These are phyloP conservation scores for Lophiostoma macrostomum DNA, from an alignment of 495 filamentous ascomycete genomes.

Conservation along the genomic window DNA sequence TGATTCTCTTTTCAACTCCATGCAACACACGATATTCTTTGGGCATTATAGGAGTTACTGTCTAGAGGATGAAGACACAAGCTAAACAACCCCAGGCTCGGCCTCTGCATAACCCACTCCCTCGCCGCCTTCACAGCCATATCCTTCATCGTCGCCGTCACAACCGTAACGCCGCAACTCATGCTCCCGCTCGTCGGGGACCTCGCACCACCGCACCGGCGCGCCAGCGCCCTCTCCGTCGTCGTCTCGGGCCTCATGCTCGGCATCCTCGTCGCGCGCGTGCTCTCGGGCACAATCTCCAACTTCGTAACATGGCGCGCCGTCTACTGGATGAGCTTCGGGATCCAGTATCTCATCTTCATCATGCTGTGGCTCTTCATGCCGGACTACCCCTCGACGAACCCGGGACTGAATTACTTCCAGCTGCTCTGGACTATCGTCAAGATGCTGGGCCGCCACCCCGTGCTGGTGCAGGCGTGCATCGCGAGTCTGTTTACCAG, in stretches of 20 bases:
- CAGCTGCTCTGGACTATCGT: constrained; percentile 63
- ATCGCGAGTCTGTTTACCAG: constrained; percentile 56
- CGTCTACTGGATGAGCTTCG: constrained; percentile 79
- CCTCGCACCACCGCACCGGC: constrained; percentile 65
- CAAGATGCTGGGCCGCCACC: constrained; percentile 57
- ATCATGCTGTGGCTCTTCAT: constrained; percentile 66
- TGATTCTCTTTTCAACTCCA: neutral
- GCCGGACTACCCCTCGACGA: constrained; percentile 77
- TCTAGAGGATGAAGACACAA: neutral
- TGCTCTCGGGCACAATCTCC: constrained; percentile 72
- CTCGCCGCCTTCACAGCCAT: constrained; percentile 64
- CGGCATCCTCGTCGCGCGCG: constrained; percentile 71
- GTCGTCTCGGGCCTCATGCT: constrained; percentile 76
- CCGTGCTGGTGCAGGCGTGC: constrained; percentile 66
- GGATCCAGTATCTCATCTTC: constrained; percentile 67
- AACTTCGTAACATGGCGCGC: constrained; percentile 69
- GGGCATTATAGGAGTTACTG: neutral
- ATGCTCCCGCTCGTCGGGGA: constrained; percentile 84
- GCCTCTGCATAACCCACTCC: constrained; percentile 64
- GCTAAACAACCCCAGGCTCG: constrained; percentile 48
- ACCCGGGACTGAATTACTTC: constrained; percentile 65
- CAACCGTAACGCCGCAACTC: constrained; percentile 81
- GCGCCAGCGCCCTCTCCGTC: constrained; percentile 65
- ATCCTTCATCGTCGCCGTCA: constrained; percentile 66
- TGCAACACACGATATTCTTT: no score